phyloP scores from a whole-genome alignment of 768 basidiomycete genomes.

The Boletus rubroflammeus region DNA sequence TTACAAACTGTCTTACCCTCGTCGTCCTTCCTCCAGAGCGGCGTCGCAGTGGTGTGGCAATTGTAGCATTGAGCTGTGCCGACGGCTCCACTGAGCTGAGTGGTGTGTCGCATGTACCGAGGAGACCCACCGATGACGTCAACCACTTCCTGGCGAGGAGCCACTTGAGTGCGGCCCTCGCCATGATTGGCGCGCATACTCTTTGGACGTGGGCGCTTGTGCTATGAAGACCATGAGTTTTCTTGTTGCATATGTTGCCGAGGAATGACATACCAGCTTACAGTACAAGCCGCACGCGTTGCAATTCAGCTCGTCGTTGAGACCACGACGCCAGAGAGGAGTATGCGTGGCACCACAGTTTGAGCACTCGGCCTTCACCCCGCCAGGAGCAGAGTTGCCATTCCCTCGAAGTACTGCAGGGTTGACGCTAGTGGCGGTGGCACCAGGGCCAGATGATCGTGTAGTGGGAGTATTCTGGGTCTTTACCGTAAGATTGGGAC shows the following conservation, averaged over 20 bases:
- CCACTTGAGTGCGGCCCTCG: constrained; percentile 62
- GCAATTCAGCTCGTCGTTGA: constrained; percentile 88
- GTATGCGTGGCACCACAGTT: constrained; percentile 90
- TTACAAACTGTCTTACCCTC: constrained; percentile 91
- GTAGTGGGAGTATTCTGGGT: constrained; percentile 45
- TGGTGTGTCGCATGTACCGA: constrained; percentile 28
- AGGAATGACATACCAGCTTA: constrained; percentile 57
- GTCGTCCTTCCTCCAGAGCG: constrained; percentile 87
- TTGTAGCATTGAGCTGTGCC: constrained; percentile 80
- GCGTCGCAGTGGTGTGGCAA: constrained; percentile 85
- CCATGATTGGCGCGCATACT: constrained; percentile 78
- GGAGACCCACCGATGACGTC: constrained; percentile 65
- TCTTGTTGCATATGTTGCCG: no score
- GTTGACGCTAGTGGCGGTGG: constrained; percentile 59
- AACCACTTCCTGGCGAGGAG: constrained; percentile 64
- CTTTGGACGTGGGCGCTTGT: constrained; percentile 86
- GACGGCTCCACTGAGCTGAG: constrained; percentile 28
- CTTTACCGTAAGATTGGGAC: constrained; percentile 60
- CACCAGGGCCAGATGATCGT: constrained; percentile 58
- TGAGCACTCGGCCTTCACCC: constrained; percentile 78
- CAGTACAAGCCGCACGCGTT: constrained; percentile 88
- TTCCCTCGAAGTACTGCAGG: constrained; percentile 36
- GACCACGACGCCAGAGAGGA: constrained; percentile 79
- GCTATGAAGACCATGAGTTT: constrained; percentile 38
- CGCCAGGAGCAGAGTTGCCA: constrained; percentile 45